Conservation (phyloP, 192 early-diverging fungal species). For the Gonapodya prolifera region DNA sequence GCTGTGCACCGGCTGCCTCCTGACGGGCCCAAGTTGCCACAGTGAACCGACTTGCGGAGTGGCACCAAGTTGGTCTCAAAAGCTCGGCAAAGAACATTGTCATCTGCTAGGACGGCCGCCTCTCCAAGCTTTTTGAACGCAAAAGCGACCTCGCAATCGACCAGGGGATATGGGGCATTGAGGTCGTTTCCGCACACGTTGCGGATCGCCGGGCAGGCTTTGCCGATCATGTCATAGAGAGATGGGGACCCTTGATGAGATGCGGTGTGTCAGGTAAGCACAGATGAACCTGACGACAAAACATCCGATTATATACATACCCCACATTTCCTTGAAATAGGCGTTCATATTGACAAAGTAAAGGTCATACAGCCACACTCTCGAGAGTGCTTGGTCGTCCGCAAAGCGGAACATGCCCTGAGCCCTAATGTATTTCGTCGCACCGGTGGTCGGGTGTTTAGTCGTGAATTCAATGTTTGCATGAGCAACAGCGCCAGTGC, state of each 20-base stretch:
- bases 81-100: conserved; percentile 13
- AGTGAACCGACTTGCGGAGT: conserved; percentile 5
- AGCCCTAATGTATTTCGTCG: background rate
- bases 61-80: conserved; percentile 11
- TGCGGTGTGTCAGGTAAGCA: too few relatives aligned
- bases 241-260: background rate
- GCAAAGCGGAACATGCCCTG: conserved; percentile 6
- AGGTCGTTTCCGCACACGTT: conserved; percentile 8
- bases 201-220: conserved; percentile 5
- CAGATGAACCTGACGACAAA: too few relatives aligned
- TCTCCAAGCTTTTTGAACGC: conserved; percentile 11
- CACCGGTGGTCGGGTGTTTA: background rate
- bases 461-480: conserved; percentile 12
- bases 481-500: conserved; percentile 12
- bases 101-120: conserved; percentile 8
- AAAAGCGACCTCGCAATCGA: conserved; percentile 9
- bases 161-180: conserved; percentile 5
- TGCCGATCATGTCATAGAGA: background rate
- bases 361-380: conserved; percentile 9
- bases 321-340: conserved; percentile 8
- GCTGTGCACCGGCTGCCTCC: background rate
- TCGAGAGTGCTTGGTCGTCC: conserved; percentile 9
- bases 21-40: conserved; percentile 5
- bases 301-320: too few relatives aligned
- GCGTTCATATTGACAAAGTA: conserved; percentile 17